Percentiles rank a stretch among this genome's conserved stretches.
These are phyloP conservation scores for Lactifluus hygrophoroides DNA, from an alignment of 768 basidiomycete genomes.

Conservation along the genomic window DNA sequence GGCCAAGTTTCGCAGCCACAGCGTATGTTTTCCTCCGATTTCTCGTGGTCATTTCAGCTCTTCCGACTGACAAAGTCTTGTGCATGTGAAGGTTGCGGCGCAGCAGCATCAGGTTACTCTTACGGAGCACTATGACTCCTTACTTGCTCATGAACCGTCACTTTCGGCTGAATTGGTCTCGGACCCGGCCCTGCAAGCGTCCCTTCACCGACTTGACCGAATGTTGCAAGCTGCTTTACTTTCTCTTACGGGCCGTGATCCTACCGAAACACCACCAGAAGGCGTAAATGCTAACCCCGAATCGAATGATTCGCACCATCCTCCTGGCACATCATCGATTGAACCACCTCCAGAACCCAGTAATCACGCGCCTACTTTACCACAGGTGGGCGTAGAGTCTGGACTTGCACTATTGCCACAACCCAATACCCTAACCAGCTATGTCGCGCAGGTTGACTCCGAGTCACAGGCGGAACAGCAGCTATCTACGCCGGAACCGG, in stretches of 20 bases:
- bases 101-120: conserved; percentile 84
- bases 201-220: conserved; percentile 64
- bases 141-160: conserved; percentile 60
- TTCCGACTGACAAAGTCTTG: background rate
- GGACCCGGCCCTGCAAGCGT: conserved; percentile 50
- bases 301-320: background rate
- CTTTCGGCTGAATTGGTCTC: conserved; percentile 48
- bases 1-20: conserved; percentile 89
- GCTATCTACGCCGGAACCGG: background rate
- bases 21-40: conserved; percentile 45
- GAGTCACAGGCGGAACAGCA: background rate
- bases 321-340: background rate
- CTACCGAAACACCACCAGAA: conserved; percentile 11
- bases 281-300: conserved; percentile 16
- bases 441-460: background rate
- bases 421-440: background rate
- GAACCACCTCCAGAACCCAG: background rate
- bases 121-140: conserved; percentile 81
- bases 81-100: conserved; percentile 60
- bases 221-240: conserved; percentile 65
- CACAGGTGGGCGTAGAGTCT: background rate
- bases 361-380: background rate
- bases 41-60: background rate
- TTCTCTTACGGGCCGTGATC: conserved; percentile 56
- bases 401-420: background rate